Conservation (phyloP, 2,329 filamentous ascomycete genomes). For the Ascochyta pisi region DNA sequence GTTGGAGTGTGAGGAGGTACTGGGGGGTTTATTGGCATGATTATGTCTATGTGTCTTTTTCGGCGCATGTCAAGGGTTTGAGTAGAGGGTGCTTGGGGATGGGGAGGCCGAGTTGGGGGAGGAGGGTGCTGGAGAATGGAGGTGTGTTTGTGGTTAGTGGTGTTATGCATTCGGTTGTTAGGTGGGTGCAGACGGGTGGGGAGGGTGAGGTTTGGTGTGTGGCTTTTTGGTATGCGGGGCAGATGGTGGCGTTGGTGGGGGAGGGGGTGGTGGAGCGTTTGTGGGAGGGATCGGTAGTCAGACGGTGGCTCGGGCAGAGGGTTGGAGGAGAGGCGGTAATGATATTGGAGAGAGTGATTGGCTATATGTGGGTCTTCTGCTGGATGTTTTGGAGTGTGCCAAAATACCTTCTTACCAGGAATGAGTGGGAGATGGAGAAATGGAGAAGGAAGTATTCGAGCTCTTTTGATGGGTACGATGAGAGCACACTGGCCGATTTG, state of each 20-base stretch:
- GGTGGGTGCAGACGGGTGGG: slow-evolving; percentile 15
- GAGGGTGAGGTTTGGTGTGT: slow-evolving; percentile 22
- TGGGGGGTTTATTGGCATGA: slow-evolving; percentile 34
- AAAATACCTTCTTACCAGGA: slow-evolving; percentile 17
- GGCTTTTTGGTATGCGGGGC: slow-evolving; percentile 22
- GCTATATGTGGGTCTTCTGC: slow-evolving; percentile 24
- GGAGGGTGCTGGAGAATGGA: slow-evolving; percentile 26
- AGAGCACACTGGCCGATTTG: background rate
- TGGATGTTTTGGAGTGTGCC: slow-evolving; percentile 32
- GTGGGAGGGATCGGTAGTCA: slow-evolving; percentile 9
- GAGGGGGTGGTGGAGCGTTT: slow-evolving; percentile 17
- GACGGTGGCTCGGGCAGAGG: background rate
- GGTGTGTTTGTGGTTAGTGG: slow-evolving; percentile 28
- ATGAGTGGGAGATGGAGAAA: slow-evolving; percentile 22
- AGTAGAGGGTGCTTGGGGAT: slow-evolving; percentile 21
- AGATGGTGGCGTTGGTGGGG: slow-evolving; percentile 27
- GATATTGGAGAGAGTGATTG: slow-evolving; percentile 16
- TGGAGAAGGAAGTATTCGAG: background rate
- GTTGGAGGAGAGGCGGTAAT: slow-evolving; percentile 4
- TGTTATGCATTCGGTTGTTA: slow-evolving; percentile 22
- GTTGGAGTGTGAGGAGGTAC: slow-evolving; percentile 23
- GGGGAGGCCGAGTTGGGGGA: background rate
- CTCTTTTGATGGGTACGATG: background rate
- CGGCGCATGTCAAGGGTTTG: slow-evolving; percentile 22
- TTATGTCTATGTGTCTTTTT: slow-evolving; percentile 25